Percentiles rank a stretch among this genome's conserved stretches.
phyloP scores from a whole-genome alignment of 2,329 filamentous ascomycete species.

The Clonostachys byssicola region DNA sequence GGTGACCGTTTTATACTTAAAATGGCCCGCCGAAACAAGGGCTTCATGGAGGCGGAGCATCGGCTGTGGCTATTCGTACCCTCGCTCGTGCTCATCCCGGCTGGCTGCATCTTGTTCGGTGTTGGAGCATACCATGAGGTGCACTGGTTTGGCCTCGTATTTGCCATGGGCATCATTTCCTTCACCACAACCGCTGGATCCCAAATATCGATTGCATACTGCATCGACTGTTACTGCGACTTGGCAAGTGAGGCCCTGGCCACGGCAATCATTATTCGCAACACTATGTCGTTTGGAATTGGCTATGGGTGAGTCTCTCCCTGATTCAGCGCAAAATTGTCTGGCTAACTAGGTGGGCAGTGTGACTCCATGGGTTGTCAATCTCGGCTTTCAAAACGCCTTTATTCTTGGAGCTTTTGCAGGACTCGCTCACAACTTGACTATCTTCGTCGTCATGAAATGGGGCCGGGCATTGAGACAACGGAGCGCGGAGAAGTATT shows the following conservation, averaged over 20 bases:
- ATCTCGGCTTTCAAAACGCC: constrained; percentile 34
- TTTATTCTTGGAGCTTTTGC: constrained; percentile 35
- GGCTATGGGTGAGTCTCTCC: constrained; percentile 24
- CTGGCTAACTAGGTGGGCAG: constrained; percentile 39
- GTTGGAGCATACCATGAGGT: constrained; percentile 26
- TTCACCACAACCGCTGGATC: constrained; percentile 25
- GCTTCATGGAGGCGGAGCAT: constrained; percentile 34
- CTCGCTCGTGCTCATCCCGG: constrained; percentile 19
- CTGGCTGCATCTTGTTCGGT: constrained; percentile 22
- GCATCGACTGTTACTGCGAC: constrained; percentile 34
- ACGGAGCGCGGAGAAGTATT: background rate
- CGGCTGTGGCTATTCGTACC: constrained; percentile 31
- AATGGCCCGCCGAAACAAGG: constrained; percentile 30
- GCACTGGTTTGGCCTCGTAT: constrained; percentile 35
- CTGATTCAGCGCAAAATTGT: constrained; percentile 3
- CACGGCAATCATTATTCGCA: constrained; percentile 30
- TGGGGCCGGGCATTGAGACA: background rate
- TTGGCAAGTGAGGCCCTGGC: constrained; percentile 31
- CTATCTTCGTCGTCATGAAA: background rate
- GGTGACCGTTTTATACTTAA: constrained; percentile 31
- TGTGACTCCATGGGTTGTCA: constrained; percentile 36
- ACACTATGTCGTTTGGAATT: constrained; percentile 28
- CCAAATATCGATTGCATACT: constrained; percentile 29
- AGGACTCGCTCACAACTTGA: constrained; percentile 13
- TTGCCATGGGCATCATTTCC: constrained; percentile 29